Evolutionary conservation across 2,329 filamentous ascomycete species (phyloP), one percentile per base, ranked within the genome.

Genomic region (Ophiostoma triangulosporum): DNA sequence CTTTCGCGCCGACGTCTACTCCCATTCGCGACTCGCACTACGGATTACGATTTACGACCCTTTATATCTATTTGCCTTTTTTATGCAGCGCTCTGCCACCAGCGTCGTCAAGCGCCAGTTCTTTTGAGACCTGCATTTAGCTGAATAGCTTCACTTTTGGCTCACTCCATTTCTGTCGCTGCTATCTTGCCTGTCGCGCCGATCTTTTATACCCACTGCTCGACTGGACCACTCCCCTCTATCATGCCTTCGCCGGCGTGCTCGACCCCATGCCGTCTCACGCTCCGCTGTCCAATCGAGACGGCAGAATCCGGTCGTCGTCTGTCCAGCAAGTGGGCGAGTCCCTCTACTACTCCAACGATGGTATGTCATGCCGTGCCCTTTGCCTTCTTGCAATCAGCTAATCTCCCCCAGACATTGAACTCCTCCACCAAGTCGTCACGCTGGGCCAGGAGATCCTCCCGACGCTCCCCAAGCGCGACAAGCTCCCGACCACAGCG

Each of bases 341-440:
- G 29, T 61, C 68, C 20, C 74, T 73, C 24, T 76, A 74, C 61
- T 81, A 84, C 60, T 76, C 77, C 53, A 80, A 84, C 60, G 69
- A 81, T 69, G 80, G 81, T 81, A 61, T 32, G 62, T 2, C 20
- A 4, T 43, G 11, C 29, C 2, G 7, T 31, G 29, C 29, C 29
- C 20, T 15, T 27, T 17, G 5, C 6, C 17, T 29, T 29, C 27
- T 17, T 8, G 27, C 12, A 3, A 36, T 38, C 26, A 22, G 20
- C 17, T 31, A 29, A 36, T 17, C 22, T 24, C 31, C 57, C 55
- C 1, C 46, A 89, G 90, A 94, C 70, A 86, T 95, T 65, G 76
- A 78, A 57, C 75, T 88, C 57, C 74, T 95, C 55, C 84, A 88
- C 67, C 76, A 84, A 55, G 86, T 95, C 62, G 82, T 94, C 62